These are phyloP conservation scores for Backusella luteola DNA, from an alignment of 192 early-diverging fungal species.

Conservation along the genomic window DNA sequence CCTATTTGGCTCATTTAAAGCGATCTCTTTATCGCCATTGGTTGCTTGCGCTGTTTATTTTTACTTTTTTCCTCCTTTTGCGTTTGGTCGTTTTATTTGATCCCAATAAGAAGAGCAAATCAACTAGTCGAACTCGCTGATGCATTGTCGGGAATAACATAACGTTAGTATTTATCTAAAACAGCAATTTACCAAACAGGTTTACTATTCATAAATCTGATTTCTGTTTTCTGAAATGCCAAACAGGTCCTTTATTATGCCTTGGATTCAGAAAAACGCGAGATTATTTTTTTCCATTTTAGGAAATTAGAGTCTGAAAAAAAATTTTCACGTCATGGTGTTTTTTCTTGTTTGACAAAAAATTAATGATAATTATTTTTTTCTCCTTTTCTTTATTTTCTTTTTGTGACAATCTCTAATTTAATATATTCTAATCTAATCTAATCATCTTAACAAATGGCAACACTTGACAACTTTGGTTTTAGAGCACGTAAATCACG, in stretches of 20 bases:
- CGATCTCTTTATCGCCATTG: too few species aligned
- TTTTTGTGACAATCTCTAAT: neutral
- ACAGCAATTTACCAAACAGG: neutral
- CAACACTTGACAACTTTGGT: constrained; percentile 1
- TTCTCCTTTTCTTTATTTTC: neutral
- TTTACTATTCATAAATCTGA: neutral
- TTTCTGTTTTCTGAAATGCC: neutral
- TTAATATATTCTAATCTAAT: neutral
- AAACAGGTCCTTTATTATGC: neutral
- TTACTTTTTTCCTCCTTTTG: too few species aligned
- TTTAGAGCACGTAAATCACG: neutral
- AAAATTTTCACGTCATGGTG: neutral
- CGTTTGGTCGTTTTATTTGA: too few species aligned
- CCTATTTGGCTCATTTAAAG: too few species aligned
- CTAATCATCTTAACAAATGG: neutral
- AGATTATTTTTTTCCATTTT: neutral
- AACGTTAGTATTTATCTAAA: too few species aligned
- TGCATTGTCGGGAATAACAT: neutral
- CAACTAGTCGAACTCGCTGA: neutral
- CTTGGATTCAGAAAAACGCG: neutral
- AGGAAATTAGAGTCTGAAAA: neutral
- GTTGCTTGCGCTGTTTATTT: too few species aligned
- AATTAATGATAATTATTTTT: neutral
- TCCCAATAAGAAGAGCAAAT: too few species aligned
- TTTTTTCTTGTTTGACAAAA: neutral